Evolutionary conservation across 169 alveolate species (phyloP).

Genomic region (Theileria annulata): DNA sequence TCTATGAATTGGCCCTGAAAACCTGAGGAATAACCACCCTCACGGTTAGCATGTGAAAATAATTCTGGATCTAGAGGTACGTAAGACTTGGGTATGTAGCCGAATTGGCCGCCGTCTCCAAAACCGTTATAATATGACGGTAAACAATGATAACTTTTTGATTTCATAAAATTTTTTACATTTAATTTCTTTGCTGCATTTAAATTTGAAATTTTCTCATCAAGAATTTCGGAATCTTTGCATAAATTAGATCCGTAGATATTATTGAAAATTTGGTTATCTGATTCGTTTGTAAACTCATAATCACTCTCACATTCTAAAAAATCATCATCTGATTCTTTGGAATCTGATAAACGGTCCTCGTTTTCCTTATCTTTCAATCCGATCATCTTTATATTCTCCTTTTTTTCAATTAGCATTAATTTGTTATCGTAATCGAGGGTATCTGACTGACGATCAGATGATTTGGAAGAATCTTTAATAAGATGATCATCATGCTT

Average conservation of each 20-base stretch:
- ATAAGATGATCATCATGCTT: constrained; percentile 1
- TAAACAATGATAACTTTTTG: neutral
- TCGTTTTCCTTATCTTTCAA: neutral
- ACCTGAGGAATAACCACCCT: neutral
- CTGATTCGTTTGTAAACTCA: neutral
- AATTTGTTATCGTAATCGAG: neutral
- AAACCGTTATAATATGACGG: neutral
- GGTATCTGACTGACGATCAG: neutral
- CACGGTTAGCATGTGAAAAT: neutral
- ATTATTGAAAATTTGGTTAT: neutral
- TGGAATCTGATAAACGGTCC: neutral
- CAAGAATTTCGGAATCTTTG: neutral
- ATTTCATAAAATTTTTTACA: neutral
- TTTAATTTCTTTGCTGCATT: neutral
- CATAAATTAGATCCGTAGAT: neutral
- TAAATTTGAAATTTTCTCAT: neutral
- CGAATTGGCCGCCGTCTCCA: neutral
- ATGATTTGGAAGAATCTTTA: neutral
- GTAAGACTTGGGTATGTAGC: neutral
- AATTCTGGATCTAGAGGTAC: neutral
- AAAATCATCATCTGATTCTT: neutral
- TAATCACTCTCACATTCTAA: constrained; percentile 2
- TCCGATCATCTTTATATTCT: neutral
- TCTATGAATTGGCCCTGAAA: neutral
- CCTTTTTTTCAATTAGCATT: neutral